Base-by-base conservation (phyloP, 345 rosid species). In the Anacardium occidentale region DNA sequence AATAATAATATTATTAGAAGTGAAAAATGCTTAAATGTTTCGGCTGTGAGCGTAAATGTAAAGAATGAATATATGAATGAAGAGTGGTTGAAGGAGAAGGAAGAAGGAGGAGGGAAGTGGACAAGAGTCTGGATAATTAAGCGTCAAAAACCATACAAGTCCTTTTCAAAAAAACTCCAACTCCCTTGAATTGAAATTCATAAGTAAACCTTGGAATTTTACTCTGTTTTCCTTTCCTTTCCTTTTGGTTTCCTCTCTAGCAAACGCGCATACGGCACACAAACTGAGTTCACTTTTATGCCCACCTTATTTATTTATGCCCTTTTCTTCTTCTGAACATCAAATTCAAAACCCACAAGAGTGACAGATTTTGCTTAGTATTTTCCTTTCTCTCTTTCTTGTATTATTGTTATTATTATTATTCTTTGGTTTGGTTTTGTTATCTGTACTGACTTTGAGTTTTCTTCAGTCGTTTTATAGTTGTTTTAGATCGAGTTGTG, bases 221-320 rank as follows among this genome's bases (percentile, higher is more conserved):
- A 26, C 68, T 13, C 24, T 20, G 58, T 24, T 25, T 53, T 73
- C 18, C 66, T 50, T n/a, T 2, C 18, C 17, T n/a, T n/a, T n/a
- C n/a, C n/a, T n/a, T n/a, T n/a, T n/a, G n/a, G n/a, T n/a, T n/a
- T n/a, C 12, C 13, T 66, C 18, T 34, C 64, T 24, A 44, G 22
- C 71, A 10, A 56, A 76, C 83, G 77, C 83, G 79, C 75, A 62
- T 72, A 69, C 68, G 61, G 74, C 56, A 54, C 65, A 72, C 52
- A 24, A 64, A 51, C 45, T 24, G 51, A 32, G 62, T 37, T 6
- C 42, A 37, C 42, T 37, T 37, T 37, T 37, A 37, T 5, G 7
- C 42, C 42, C 3, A 29, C 9, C 10, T 37, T 37, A 37, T 37
- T 37, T 37, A 37, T 37, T 37, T 37, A 7, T 37, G 42, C 42